Percentiles rank a stretch among this genome's conserved stretches.
Evolutionary conservation across 371 early-diverging fungal genomes (phyloP).

Genomic region (Mucor piriformis): DNA sequence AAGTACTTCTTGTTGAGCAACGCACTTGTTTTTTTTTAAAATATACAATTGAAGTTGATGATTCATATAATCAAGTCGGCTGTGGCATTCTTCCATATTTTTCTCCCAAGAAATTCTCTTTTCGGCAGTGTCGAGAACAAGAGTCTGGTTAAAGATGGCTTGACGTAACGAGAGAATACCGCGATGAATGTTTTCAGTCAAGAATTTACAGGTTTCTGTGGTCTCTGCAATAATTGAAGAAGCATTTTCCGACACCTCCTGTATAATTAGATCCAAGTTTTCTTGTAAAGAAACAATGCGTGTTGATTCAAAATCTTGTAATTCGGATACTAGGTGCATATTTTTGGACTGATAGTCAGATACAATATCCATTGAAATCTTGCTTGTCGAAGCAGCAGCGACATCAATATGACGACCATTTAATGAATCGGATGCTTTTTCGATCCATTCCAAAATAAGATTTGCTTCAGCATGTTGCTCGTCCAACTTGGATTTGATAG

Average conservation of each 20-base stretch:
- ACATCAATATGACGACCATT: constrained; percentile 18
- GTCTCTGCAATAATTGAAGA: constrained; percentile 5
- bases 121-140: constrained; percentile 16
- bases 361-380: neutral
- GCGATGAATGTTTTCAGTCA: constrained; percentile 11
- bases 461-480: constrained; percentile 15
- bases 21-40: constrained; percentile 32
- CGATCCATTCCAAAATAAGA: constrained; percentile 18
- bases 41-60: constrained; percentile 19
- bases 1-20: constrained; percentile 28
- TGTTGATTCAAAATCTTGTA: constrained; percentile 2
- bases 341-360: neutral
- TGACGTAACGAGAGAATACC: constrained; percentile 9
- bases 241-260: neutral
- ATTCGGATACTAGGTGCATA: neutral
- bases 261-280: constrained; percentile 1
- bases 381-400: constrained; percentile 1
- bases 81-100: constrained; percentile 1
- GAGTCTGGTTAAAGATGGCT: constrained; percentile 2
- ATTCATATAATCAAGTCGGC: constrained; percentile 13
- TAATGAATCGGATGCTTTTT: constrained; percentile 2
- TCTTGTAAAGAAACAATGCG: constrained; percentile 3
- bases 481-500: constrained; percentile 8
- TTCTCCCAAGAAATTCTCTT: constrained; percentile 23
- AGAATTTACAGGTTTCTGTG: constrained; percentile 1